Base-by-base conservation (phyloP, 768 basidiomycete genomes). In the Jaapia argillacea region DNA sequence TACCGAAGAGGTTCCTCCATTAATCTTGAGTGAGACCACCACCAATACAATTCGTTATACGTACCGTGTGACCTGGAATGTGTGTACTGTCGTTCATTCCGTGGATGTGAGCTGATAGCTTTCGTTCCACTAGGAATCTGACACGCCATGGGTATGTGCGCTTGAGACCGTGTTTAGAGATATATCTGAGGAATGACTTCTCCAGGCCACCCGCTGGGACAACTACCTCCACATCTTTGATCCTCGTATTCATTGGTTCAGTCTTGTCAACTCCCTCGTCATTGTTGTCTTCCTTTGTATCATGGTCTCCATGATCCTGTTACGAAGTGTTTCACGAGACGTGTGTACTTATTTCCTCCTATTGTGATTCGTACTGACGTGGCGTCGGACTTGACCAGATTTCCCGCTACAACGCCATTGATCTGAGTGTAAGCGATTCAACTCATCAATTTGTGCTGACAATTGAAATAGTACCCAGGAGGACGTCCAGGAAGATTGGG, bases 401-500 rank as follows among this genome's bases (percentile, higher is more conserved):
- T 47, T 78, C 78, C 35, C 77, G 92, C n/a, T 98, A 97, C 63
- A 96, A 97, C 54, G 85, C 89, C 2, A 85, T 93, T 44, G 93
- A 96, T 57, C 66, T 96, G 28, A 86, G 83, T 49, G 88, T 89
- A 59, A 51, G 78, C 58, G 42, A 36, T 28, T n/a, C 16, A 16
- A 36, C 25, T 1, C 5, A 10, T n/a, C n/a, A n/a, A n/a, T n/a
- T n/a, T n/a, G n/a, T n/a, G n/a, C n/a, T n/a, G n/a, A n/a, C n/a
- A n/a, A n/a, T n/a, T n/a, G n/a, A n/a, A n/a, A n/a, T n/a, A n/a
- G n/a, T n/a, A n/a, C n/a, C 25, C 50, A 90, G 86, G 91, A 94
- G 56, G 91, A 94, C 54, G 86, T 96, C 2, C 90, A 93, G 61
- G 94, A 98, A 65, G 94, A 98, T 53, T 94, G 84, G 76, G 94